Evolutionary conservation across 129 eudicot species (phyloP), one percentile per base, ranked within the genome.

Genomic region (Kitagawia praeruptora): DNA sequence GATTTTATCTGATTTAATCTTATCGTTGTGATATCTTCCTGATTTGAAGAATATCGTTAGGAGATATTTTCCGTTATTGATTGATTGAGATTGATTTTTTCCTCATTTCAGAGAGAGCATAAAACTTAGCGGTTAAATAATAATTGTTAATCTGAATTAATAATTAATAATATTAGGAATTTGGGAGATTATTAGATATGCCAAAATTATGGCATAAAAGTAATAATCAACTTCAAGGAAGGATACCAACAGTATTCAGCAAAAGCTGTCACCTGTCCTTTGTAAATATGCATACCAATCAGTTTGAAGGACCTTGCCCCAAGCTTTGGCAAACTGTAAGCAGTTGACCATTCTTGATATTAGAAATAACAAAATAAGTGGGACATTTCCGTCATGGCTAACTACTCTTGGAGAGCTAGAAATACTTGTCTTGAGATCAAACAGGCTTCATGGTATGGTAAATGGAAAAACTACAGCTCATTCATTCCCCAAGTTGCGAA

Each of bases 361-460:
- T 21, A 61, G 75, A 8, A 45, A 61, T 31, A 80, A 84, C 53
- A 21, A 56, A 6, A 8, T 84, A 11, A 45, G 16, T 8, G 87
- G 41, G 0, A 77, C 51, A 37, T 80, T 84, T 40, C 84, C 87
- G 4, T 10, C 14, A 0, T 76, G 81, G 87, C 31, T 84, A 2
- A 37, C 6, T 25, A 19, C 13, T n/a, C 81, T 84, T 8, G 54
- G 37, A 11, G 18, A 77, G 10, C 45, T 84, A 7, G 54, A 34
- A 27, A 82, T 76, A 3, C 84, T 84, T 15, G 46, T 70, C 12
- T 15, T 80, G 46, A 54, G 64, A n/a, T 75, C 78, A 4, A 84
- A 84, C 8, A 67, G 9, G 4, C 46, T 84, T 48, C 25, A 25
- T 13, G 87, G 83, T 11, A n/a, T 45, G 12, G 5, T 83, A 4